Percentiles rank a stretch among this genome's conserved stretches.
phyloP scores from a whole-genome alignment of 805 yeast species.

The Saccharomycopsis lassenensis region DNA sequence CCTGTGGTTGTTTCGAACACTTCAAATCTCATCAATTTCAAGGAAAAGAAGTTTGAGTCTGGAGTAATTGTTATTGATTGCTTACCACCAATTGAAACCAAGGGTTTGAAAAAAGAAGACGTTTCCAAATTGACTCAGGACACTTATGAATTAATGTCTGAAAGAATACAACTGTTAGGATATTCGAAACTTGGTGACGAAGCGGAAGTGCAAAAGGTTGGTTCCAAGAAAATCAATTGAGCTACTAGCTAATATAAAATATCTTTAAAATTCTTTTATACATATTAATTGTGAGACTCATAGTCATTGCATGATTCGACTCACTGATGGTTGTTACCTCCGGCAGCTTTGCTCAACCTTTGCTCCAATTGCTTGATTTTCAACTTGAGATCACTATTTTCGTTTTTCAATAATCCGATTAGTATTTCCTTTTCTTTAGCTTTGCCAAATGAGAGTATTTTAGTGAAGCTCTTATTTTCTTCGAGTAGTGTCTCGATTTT shows the following conservation, averaged over 20 bases:
- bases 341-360: no score
- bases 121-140: constrained; percentile 47
- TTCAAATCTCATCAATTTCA: constrained; percentile 55
- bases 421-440: constrained; percentile 62
- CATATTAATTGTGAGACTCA: no score
- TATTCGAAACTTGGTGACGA: constrained; percentile 22
- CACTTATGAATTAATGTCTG: constrained; percentile 49
- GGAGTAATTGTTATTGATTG: constrained; percentile 77
- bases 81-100: constrained; percentile 69
- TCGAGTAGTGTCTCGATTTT: constrained; percentile 48
- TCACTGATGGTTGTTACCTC: no score
- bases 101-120: constrained; percentile 58
- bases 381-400: constrained; percentile 36
- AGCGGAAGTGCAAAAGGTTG: no score
- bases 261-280: no score
- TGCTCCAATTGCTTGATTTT: constrained; percentile 20
- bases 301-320: no score
- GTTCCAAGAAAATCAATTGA: no score
- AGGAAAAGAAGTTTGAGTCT: constrained; percentile 49
- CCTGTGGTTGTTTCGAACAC: constrained; percentile 87
- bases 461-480: constrained; percentile 62
- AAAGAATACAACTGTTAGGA: constrained; percentile 28
- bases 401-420: constrained; percentile 45
- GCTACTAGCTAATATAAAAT: no score
- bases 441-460: constrained; percentile 67